Base-by-base conservation (phyloP, 192 early-diverging fungal species). In the Martensiomyces pterosporus region DNA sequence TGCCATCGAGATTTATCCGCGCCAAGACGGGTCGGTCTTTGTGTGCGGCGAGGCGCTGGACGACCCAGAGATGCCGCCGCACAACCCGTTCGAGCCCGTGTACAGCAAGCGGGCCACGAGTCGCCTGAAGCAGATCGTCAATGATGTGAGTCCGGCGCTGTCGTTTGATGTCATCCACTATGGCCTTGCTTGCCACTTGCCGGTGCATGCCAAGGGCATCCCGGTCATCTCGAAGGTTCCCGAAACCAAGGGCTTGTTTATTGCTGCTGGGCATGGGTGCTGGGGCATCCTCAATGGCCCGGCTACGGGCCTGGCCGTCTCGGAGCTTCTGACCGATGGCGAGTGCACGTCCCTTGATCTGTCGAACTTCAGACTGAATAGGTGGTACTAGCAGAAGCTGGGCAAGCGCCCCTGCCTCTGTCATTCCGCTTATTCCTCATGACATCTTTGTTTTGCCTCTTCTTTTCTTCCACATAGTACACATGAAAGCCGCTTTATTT, bases 231-330 rank as follows among this genome's bases (percentile, higher is more conserved):
- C 63, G 4, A 53, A 56, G 32, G 70, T 74, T 0, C 70, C 70
- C 13, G 54, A 52, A 12, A 54, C 59, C 3, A 53, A 57, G 24
- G 70, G 64, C 2, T 40, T 74, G 15, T 74, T 43, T 43, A 66
- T 74, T 49, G 70, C 70, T 1, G 64, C 70, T 8, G 70, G 70
- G 1, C 70, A 74, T 29, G 64, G 70, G 13, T 74, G 70, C 55
- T 74, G 70, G 70, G 70, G 70, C 24, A 74, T 74, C 18, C 52
- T 74, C 24, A 74, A 74, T 29, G 70, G 70, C 2, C 70, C 70
- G 8, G 70, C 70, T 2, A 74, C 70, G 0, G 70, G 70, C 9
- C 39, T 74, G 19, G 58, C 70, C 3, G 43, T 74, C 3, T 65
- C 70, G 4, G 70, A 74, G 54, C 51, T 74, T 16, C 41, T 74